These are phyloP conservation scores for Eucalyptus dawsonii DNA, from an alignment of 345 rosid genomes.

Conservation along the genomic window DNA sequence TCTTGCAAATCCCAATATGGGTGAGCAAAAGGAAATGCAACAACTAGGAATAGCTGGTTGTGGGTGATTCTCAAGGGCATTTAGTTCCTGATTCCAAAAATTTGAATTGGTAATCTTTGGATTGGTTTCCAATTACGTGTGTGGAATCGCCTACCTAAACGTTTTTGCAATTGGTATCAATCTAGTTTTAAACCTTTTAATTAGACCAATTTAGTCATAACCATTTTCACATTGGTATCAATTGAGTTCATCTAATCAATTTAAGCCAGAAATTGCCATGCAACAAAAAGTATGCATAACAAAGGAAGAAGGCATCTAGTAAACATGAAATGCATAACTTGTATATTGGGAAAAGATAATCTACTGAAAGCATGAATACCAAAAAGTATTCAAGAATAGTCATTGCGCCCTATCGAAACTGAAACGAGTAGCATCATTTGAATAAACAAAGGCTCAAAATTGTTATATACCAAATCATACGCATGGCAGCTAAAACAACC, in stretches of 20 bases:
- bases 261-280: neutral
- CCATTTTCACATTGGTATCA: too few species aligned
- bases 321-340: neutral
- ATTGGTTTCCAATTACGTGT: too few species aligned
- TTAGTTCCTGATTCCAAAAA: too few species aligned
- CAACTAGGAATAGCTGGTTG: too few species aligned
- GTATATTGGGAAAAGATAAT: neutral
- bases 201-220: too few species aligned
- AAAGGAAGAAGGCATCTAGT: neutral
- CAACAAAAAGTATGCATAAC: neutral
- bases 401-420: neutral
- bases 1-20: too few species aligned
- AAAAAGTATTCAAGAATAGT: neutral
- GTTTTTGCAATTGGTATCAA: rapidly evolving
- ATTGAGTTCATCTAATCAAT: too few species aligned
- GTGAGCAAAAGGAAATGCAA: too few species aligned
- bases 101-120: too few species aligned
- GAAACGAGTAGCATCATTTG: neutral
- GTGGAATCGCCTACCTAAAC: rapidly evolving
- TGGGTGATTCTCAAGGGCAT: too few species aligned
- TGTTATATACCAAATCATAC: slow-evolving; percentile 67
- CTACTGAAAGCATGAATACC: neutral
- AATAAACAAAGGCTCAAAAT: neutral
- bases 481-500: slow-evolving; percentile 79
- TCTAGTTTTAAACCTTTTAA: rapidly evolving